Evolutionary conservation across 2,329 filamentous ascomycete species (phyloP).

Genomic region (Cryphonectria parasitica): DNA sequence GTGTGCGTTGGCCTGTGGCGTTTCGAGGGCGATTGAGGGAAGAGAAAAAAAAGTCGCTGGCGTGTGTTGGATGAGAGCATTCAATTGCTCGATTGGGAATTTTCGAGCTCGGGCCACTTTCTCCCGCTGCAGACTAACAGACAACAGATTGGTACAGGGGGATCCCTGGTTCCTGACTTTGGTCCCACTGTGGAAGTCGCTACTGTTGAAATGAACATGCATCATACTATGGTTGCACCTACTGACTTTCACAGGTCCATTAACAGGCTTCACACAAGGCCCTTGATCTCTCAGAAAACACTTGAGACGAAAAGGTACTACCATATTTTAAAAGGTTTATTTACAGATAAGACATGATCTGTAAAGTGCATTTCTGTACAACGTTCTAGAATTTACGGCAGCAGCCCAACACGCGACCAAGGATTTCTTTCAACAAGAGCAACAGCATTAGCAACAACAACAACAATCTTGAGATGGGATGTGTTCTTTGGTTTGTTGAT

Average conservation of each 20-base stretch:
- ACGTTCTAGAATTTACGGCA: too few species aligned
- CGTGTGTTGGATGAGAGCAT: slow-evolving; percentile 1
- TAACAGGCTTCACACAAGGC: neutral
- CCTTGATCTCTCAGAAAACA: neutral
- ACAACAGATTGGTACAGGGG: neutral
- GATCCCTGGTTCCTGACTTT: neutral
- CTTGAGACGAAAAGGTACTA: neutral
- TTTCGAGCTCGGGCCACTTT: slow-evolving; percentile 28
- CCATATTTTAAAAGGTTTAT: too few species aligned
- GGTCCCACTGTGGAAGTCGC: neutral
- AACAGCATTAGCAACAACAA: too few species aligned
- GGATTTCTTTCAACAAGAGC: neutral
- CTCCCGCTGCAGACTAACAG: neutral
- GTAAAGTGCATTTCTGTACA: neutral
- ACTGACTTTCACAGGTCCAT: neutral
- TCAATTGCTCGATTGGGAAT: slow-evolving; percentile 22
- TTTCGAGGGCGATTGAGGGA: neutral
- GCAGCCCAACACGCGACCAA: neutral
- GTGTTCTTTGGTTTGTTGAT: neutral
- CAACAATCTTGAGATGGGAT: neutral
- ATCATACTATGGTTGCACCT: neutral
- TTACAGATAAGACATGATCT: neutral
- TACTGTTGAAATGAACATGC: too few species aligned
- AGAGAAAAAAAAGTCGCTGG: neutral
- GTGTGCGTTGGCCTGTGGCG: neutral